These are phyloP conservation scores for Saccharomyces kudriavzevii DNA, from an alignment of 805 yeast genomes.

Conservation along the genomic window DNA sequence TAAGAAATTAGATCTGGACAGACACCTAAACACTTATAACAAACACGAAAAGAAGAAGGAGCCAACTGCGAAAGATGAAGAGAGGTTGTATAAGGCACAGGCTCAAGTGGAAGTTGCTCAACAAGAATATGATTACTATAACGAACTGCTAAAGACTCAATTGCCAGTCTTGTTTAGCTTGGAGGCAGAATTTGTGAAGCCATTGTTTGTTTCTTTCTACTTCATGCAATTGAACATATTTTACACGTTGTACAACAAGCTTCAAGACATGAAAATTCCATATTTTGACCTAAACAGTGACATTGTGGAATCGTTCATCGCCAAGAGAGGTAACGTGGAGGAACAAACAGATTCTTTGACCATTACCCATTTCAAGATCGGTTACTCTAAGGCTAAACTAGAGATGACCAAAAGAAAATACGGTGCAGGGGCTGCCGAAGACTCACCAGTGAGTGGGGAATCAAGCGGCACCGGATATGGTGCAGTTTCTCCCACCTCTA, in stretches of 20 bases:
- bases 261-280: conserved; percentile 96
- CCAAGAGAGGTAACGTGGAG: conserved; percentile 84
- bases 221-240: conserved; percentile 97
- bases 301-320: conserved; percentile 67
- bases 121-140: conserved; percentile 93
- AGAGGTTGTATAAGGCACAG: conserved; percentile 78
- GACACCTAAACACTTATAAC: conserved; percentile 60
- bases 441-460: conserved; percentile 23
- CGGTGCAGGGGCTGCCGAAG: conserved; percentile 30
- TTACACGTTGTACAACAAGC: conserved; percentile 80
- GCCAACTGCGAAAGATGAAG: conserved; percentile 81
- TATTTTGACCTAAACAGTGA: conserved; percentile 84
- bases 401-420: conserved; percentile 76
- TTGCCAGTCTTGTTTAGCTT: conserved; percentile 79
- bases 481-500: conserved; percentile 22
- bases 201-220: conserved; percentile 87
- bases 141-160: conserved; percentile 86
- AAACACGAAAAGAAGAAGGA: conserved; percentile 80
- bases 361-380: conserved; percentile 83
- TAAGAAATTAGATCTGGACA: conserved; percentile 88
- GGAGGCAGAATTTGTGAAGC: conserved; percentile 88
- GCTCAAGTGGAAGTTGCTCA: conserved; percentile 85
- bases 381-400: conserved; percentile 76
- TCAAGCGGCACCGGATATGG: conserved; percentile 18
- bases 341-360: conserved; percentile 84